phyloP scores from a whole-genome alignment of 805 yeast genomes.

The Brettanomyces sp. region DNA sequence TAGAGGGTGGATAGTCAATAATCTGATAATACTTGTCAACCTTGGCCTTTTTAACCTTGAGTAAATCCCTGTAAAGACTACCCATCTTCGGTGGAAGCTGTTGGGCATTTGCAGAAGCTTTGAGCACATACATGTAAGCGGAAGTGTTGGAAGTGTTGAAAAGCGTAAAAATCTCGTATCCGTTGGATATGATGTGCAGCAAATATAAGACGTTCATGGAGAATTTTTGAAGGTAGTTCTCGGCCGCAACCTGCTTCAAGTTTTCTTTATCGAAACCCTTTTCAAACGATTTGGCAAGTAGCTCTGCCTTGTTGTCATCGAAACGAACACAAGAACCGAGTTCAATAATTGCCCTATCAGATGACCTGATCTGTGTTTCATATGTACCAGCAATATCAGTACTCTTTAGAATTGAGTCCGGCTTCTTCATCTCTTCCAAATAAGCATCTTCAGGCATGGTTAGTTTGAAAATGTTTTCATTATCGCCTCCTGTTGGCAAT shows the following conservation, averaged over 20 bases:
- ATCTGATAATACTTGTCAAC: conserved; percentile 33
- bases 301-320: conserved; percentile 65
- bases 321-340: conserved; percentile 69
- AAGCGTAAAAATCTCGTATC: conserved; percentile 64
- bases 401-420: conserved; percentile 56
- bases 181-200: conserved; percentile 60
- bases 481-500: conserved; percentile 62
- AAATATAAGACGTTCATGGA: conserved; percentile 52
- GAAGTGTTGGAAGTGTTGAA: conserved; percentile 53
- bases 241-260: conserved; percentile 35
- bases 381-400: conserved; percentile 58
- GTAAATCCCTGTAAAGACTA: conserved; percentile 47
- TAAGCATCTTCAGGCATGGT: conserved; percentile 60
- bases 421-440: conserved; percentile 43
- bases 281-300: conserved; percentile 76
- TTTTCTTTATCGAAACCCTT: conserved; percentile 69
- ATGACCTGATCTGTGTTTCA: conserved; percentile 60
- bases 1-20: conserved; percentile 42
- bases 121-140: conserved; percentile 47
- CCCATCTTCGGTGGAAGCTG: conserved; percentile 47
- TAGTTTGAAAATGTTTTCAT: conserved; percentile 46
- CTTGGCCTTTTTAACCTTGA: conserved; percentile 35
- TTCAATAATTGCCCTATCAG: conserved; percentile 69
- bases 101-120: conserved; percentile 63
- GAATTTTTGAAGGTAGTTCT: conserved; percentile 46